phyloP scores from a whole-genome alignment of 140 eudicot genomes.

The Stevia rebaudiana region DNA sequence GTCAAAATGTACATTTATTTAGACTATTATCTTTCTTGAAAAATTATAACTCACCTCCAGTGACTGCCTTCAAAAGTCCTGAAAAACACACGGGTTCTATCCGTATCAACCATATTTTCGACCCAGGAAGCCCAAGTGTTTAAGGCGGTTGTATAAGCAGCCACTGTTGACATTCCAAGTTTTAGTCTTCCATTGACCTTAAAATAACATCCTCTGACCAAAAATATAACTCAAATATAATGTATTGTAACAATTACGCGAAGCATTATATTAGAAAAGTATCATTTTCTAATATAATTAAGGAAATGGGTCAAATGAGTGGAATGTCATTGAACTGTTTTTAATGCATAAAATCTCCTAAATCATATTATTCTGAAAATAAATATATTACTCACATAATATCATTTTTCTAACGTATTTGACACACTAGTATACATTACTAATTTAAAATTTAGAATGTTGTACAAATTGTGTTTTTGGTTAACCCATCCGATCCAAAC shows the following conservation, averaged over 20 bases:
- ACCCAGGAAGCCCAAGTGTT: slow-evolving; percentile 92
- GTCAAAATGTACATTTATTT: background rate
- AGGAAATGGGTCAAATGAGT: background rate
- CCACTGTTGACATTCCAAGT: slow-evolving; percentile 71
- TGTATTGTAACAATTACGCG: background rate
- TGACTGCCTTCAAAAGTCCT: slow-evolving; percentile 88
- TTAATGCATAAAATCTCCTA: background rate
- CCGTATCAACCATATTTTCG: slow-evolving; percentile 50
- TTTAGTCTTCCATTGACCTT: slow-evolving; percentile 59
- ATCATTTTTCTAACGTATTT: background rate
- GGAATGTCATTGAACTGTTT: background rate
- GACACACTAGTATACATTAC: background rate
- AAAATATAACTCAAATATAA: slow-evolving; percentile 11
- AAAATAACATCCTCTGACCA: slow-evolving; percentile 85
- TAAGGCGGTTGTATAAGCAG: slow-evolving; percentile 70
- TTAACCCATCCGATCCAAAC: background rate
- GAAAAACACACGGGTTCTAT: slow-evolving; percentile 73
- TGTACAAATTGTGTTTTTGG: background rate
- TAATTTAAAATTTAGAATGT: background rate
- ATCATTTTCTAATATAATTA: too few species aligned
- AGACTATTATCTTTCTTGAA: background rate
- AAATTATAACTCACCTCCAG: slow-evolving; percentile 60
- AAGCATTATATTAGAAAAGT: background rate
- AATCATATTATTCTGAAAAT: background rate
- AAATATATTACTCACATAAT: background rate